Evolutionary conservation across 202 grass and related monocot genomes (phyloP), one percentile per base, ranked within the genome.

Genomic region (Saccharum hybrid): DNA sequence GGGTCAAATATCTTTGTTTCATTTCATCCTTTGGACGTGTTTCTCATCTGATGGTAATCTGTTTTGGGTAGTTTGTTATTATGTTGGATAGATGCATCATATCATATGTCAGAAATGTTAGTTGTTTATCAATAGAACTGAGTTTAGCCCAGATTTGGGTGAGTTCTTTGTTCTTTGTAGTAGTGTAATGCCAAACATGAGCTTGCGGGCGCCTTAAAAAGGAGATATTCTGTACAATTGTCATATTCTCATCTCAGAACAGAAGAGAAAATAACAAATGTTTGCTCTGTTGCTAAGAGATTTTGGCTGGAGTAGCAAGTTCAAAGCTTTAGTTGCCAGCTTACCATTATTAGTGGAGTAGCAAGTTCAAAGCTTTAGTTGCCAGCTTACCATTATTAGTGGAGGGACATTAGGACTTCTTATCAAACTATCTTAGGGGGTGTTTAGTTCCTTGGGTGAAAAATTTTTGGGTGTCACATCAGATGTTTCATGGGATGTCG

Each of bases 21-120:
- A 6, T 37, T 74, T 65, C 12, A 48, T 21, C 39, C 61, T 73
- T 72, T 48, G n/a, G 11, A 74, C 12, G 11, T 26, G 4, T 74
- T 73, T 73, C 3, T 74, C 54, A 16, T 14, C 39, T 73, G 18
- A 49, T 60, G 30, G 16, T 56, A 76, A 30, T 86, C 60, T 75
- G 5, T 61, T 81, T 48, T 46, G 23, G 37, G 3, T 16, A 31
- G 6, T 71, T 71, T 71, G 8, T 42, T 71, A 16, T 59, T 59
- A 30, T 21, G 60, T 45, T 61, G 22, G 34, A 7, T 60, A 22
- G 49, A 21, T 59, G 22, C 37, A 54, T 15, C 4, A 56, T 71
- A 42, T 60, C 37, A 71, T 46, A 66, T 77, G 6, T 48, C 60
- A 11, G 51, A 71, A 38, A 71, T 46, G 18, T 8, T 62, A 77